phyloP scores from a whole-genome alignment of 208 protist genomes.

The Acanthamoeba castellanii region DNA sequence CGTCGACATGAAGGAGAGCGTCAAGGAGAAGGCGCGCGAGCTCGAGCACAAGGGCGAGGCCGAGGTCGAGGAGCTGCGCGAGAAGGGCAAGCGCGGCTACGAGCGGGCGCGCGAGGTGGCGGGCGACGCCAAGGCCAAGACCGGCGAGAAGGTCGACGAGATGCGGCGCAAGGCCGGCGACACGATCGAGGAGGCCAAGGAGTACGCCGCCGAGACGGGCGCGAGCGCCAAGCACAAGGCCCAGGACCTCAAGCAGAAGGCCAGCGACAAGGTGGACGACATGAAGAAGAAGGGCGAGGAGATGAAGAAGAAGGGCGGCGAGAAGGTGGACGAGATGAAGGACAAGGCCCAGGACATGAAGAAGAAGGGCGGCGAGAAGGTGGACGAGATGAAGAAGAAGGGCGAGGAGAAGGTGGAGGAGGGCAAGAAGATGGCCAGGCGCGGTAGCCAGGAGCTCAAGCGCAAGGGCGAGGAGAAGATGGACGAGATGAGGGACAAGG shows the following conservation, averaged over 20 bases:
- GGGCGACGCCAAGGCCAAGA: neutral
- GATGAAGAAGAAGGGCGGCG: conserved; percentile 17
- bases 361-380: conserved; percentile 23
- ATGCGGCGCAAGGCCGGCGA: neutral
- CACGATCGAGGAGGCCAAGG: neutral
- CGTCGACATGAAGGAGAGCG: neutral
- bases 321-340: conserved; percentile 43
- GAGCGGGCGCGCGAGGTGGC: neutral
- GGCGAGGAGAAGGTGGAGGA: neutral
- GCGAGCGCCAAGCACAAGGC: neutral
- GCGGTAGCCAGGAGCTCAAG: neutral
- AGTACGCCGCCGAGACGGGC: neutral
- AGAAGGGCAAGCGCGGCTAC: neutral
- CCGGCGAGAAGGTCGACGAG: neutral
- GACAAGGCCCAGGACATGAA: neutral
- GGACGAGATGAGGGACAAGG: neutral
- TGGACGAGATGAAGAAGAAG: conserved; percentile 21
- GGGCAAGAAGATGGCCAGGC: neutral
- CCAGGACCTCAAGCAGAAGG: conserved; percentile 3
- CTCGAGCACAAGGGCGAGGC: neutral
- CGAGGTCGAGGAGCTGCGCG: neutral
- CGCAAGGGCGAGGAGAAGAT: neutral
- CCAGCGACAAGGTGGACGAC: neutral
- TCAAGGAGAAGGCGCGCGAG: neutral
- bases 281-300: neutral